These are phyloP conservation scores for Spizellomyces sp. DNA, from an alignment of 192 early-diverging fungal genomes.

Conservation along the genomic window DNA sequence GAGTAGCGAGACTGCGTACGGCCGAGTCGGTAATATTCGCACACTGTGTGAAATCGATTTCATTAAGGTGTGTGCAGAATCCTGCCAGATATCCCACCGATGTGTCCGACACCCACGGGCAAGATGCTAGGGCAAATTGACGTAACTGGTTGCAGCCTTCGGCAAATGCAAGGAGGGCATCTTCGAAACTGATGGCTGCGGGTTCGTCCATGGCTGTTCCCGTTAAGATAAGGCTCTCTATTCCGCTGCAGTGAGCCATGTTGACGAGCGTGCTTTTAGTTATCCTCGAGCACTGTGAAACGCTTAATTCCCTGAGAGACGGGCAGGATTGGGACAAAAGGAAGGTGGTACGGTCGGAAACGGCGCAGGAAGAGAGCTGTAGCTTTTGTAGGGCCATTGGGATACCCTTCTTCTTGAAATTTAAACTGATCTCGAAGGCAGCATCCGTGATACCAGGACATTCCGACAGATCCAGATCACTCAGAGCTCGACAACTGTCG, in stretches of 20 bases:
- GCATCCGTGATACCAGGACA: not conserved
- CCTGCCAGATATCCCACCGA: not conserved
- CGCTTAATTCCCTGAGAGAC: not conserved
- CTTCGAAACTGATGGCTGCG: not conserved
- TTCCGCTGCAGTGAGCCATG: not conserved
- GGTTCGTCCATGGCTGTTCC: not conserved
- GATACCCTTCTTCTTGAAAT: not conserved
- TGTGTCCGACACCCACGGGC: not conserved
- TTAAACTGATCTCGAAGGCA: slow-evolving; percentile 1
- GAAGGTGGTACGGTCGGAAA: not conserved
- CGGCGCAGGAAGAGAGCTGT: not conserved
- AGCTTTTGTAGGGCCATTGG: not conserved
- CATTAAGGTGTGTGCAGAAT: not conserved
- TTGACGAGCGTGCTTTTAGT: not conserved
- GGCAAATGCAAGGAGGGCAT: not conserved
- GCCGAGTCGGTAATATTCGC: not conserved
- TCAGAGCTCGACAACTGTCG: slow-evolving; percentile 3
- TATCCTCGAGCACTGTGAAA: not conserved
- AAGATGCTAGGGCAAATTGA: not conserved
- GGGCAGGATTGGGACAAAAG: not conserved
- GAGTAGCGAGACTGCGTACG: not conserved
- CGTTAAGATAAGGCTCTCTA: not conserved
- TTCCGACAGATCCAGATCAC: not conserved
- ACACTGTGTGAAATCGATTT: slow-evolving; percentile 1
- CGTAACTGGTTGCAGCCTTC: not conserved